A percentile compares a stretch with the other conserved stretches of the same genome.
Conservation (phyloP, 768 basidiomycete genomes). For the Mycena kentingensis region DNA sequence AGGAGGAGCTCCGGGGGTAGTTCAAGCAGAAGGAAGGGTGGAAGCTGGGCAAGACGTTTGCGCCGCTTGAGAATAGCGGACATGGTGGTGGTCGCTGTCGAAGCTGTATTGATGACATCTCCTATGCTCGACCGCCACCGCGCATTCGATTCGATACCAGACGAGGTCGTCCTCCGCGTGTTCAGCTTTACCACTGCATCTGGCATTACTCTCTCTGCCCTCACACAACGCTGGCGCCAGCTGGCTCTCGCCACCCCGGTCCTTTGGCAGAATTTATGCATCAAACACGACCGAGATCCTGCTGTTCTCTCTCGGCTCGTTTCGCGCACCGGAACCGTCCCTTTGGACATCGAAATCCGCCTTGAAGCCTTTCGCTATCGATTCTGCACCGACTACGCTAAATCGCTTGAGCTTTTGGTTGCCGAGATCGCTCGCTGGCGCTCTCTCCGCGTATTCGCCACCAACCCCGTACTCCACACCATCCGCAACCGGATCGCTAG, state of each 20-base stretch:
- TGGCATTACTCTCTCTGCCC: neutral
- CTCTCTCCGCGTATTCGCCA: conserved; percentile 3
- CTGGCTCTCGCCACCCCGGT: conserved; percentile 10
- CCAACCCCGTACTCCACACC: conserved; percentile 14
- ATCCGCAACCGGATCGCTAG: conserved; percentile 2
- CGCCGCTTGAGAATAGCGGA: conserved; percentile 1
- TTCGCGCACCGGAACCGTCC: neutral
- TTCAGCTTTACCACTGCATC: neutral
- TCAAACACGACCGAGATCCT: conserved; percentile 14
- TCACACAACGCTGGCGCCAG: conserved; percentile 10
- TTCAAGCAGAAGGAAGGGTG: neutral
- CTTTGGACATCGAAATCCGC: conserved; percentile 7
- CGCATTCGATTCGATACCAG: conserved; percentile 9
- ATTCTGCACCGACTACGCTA: conserved; percentile 7
- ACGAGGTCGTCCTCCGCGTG: conserved; percentile 10
- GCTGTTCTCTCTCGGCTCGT: conserved; percentile 11
- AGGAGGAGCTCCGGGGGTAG: conserved; percentile 14
- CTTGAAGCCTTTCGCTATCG: conserved; percentile 15
- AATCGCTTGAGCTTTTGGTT: conserved; percentile 5
- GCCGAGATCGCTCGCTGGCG: conserved; percentile 11
- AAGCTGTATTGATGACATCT: neutral
- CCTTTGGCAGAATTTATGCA: conserved; percentile 11
- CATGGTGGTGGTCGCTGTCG: neutral
- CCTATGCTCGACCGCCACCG: neutral
- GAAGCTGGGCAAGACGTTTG: neutral